These are phyloP conservation scores for Xerocomellus intermedius DNA, from an alignment of 768 basidiomycete genomes.

Conservation along the genomic window DNA sequence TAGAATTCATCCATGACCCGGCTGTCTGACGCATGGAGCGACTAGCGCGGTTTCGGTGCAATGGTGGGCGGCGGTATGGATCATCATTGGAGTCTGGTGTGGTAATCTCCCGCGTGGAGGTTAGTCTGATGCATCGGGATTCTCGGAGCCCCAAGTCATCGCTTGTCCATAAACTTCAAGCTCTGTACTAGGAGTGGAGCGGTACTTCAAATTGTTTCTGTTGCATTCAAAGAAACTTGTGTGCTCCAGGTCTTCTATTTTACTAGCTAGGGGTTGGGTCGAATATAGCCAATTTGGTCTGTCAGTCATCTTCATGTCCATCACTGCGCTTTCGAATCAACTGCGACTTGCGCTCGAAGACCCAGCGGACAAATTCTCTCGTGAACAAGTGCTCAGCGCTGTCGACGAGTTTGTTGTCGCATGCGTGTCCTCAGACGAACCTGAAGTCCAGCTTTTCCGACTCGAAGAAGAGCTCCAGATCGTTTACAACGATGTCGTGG, in stretches of 20 bases:
- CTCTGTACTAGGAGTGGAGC: neutral
- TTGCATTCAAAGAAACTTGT: neutral
- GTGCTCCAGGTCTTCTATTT: neutral
- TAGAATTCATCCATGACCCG: too few species aligned
- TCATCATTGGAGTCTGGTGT: too few species aligned
- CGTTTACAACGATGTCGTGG: slow-evolving; percentile 60
- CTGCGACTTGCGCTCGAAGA: slow-evolving; percentile 58
- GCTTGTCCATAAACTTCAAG: slow-evolving; percentile 7
- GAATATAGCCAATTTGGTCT: slow-evolving; percentile 7
- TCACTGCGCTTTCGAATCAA: slow-evolving; percentile 45
- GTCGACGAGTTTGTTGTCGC: slow-evolving; percentile 58
- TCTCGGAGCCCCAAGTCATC: too few species aligned
- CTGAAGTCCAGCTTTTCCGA: slow-evolving; percentile 42
- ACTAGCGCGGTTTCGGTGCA: too few species aligned
- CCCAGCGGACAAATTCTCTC: slow-evolving; percentile 48
- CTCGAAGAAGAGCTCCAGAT: slow-evolving; percentile 68
- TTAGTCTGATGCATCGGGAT: too few species aligned
- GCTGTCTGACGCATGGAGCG: too few species aligned
- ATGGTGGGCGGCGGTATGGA: too few species aligned
- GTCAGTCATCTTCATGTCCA: slow-evolving; percentile 28
- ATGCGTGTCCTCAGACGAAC: slow-evolving; percentile 47
- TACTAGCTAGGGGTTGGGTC: neutral
- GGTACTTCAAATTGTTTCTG: neutral
- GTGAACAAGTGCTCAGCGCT: slow-evolving; percentile 46
- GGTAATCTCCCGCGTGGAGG: too few species aligned